Conservation (phyloP, 2,329 filamentous ascomycete genomes). For the Xylariaceae sp. region DNA sequence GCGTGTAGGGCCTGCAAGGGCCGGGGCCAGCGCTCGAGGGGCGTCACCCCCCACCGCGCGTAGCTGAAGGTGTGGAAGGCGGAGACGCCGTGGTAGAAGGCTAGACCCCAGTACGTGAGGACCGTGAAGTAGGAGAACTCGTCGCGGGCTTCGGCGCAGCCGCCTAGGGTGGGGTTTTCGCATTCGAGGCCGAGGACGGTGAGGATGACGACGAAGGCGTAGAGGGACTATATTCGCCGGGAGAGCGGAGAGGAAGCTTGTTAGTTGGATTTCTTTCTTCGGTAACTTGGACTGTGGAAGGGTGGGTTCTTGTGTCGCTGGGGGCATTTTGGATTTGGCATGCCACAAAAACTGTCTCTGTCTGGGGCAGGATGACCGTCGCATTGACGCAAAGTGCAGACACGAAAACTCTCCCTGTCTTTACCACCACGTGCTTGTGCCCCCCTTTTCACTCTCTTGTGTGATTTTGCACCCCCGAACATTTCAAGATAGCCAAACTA, state of each 20-base stretch:
- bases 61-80: conserved; percentile 68
- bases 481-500: too few species aligned
- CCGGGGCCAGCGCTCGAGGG: conserved; percentile 58
- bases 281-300: too few species aligned
- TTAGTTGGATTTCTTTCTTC: too few species aligned
- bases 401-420: too few species aligned
- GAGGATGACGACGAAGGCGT: conserved; percentile 66
- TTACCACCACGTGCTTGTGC: too few species aligned
- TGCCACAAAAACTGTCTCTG: too few species aligned
- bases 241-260: conserved; percentile 14
- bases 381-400: too few species aligned
- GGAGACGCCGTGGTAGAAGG: conserved; percentile 70
- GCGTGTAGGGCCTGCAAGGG: conserved; percentile 61
- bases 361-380: too few species aligned
- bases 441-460: too few species aligned
- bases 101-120: conserved; percentile 77
- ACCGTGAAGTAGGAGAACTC: conserved; percentile 81
- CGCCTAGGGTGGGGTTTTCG: conserved; percentile 41
- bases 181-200: conserved; percentile 65
- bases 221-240: conserved; percentile 48
- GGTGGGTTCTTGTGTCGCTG: too few species aligned
- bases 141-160: conserved; percentile 44
- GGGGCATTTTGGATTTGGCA: too few species aligned
- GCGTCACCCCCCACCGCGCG: conserved; percentile 46
- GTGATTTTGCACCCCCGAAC: too few species aligned